Percentiles rank a stretch among this genome's conserved stretches.
These are phyloP conservation scores for Phytophthora palmivora DNA, from an alignment of 352 stramenopile species.

Conservation along the genomic window DNA sequence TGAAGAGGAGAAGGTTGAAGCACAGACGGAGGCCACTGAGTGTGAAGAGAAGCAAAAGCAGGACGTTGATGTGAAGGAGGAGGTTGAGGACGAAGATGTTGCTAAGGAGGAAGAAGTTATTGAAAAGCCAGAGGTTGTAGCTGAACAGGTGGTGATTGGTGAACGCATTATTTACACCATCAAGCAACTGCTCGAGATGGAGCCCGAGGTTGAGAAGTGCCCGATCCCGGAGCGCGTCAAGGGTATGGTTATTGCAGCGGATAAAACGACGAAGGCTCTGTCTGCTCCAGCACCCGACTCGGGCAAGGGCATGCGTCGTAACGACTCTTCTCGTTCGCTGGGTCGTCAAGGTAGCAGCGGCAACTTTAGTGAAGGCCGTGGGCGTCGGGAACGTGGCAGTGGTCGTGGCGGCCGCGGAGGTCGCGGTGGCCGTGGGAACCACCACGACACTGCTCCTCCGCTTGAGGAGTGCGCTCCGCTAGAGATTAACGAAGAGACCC, in stretches of 20 bases:
- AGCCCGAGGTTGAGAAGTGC: conserved; percentile 57
- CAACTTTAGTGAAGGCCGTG: conserved; percentile 46
- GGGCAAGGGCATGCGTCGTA: conserved; percentile 39
- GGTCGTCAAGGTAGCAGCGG: conserved; percentile 51
- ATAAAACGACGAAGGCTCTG: conserved; percentile 60
- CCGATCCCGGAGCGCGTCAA: conserved; percentile 62
- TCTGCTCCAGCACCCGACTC: conserved; percentile 33
- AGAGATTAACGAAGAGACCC: conserved; percentile 84
- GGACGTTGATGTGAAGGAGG: conserved; percentile 27
- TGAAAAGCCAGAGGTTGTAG: conserved; percentile 37
- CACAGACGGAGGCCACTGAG: conserved; percentile 12
- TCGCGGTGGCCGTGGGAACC: conserved; percentile 49
- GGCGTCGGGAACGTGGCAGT: conserved; percentile 48
- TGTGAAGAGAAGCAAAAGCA: conserved; percentile 34
- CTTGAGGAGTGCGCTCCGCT: conserved; percentile 73
- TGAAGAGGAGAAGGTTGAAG: conserved; percentile 30
- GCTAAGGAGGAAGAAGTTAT: conserved; percentile 17
- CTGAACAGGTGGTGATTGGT: conserved; percentile 50
- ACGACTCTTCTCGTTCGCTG: conserved; percentile 56
- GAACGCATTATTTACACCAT: conserved; percentile 83
- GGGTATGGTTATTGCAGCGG: conserved; percentile 50
- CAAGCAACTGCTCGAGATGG: conserved; percentile 74
- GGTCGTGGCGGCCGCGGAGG: conserved; percentile 51
- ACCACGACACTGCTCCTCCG: conserved; percentile 58
- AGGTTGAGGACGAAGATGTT: conserved; percentile 14